phyloP scores from a whole-genome alignment of 1,284 basidiomycete genomes.

The Leccinum solheimii region DNA sequence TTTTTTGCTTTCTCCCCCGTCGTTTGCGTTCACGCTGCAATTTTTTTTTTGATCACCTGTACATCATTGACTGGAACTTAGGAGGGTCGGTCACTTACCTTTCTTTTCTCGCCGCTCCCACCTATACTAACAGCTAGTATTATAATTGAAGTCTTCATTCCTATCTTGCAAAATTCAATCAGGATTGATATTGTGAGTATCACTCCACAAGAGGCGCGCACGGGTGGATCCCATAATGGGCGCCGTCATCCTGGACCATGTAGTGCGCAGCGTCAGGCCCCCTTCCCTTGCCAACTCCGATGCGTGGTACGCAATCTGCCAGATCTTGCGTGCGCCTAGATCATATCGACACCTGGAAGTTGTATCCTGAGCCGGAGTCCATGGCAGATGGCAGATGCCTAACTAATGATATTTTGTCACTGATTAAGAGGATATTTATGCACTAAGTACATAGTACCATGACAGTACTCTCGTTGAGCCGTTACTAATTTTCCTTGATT shows the following conservation, averaged over 20 bases:
- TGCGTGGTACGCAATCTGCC: not conserved
- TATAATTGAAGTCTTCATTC: too few relatives aligned
- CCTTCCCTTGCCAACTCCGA: not conserved
- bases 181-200: too few relatives aligned
- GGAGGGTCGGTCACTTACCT: constrained; percentile 11
- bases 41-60: constrained; percentile 19
- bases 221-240: not conserved
- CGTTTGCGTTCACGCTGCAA: constrained; percentile 1
- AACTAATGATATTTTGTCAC: too few relatives aligned
- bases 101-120: not conserved
- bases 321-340: not conserved
- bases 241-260: not conserved
- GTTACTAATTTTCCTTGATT: not conserved
- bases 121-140: not conserved
- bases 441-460: too few relatives aligned
- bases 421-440: not conserved
- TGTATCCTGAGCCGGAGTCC: not conserved
- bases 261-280: not conserved
- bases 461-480: not conserved
- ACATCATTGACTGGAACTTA: constrained; percentile 17
- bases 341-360: not conserved
- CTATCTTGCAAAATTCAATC: too few relatives aligned
- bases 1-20: constrained; percentile 4
- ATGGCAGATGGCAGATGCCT: too few relatives aligned
- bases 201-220: not conserved